phyloP scores from a whole-genome alignment of 1,284 basidiomycete genomes.

The Phylloboletellus chloephorus region DNA sequence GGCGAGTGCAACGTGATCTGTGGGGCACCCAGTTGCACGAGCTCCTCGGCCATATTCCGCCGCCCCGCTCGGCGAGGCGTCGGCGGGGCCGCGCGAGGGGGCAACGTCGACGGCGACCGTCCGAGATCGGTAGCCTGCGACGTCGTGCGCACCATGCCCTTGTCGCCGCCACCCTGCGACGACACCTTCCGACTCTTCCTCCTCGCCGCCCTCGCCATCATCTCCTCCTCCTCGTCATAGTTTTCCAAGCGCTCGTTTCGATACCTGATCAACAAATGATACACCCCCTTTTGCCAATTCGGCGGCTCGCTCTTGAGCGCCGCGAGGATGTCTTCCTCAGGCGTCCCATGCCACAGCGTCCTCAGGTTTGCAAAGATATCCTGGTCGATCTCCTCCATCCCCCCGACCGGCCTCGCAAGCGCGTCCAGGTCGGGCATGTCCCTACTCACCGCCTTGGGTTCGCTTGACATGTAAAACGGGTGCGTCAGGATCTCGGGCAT shows the following conservation, averaged over 20 bases:
- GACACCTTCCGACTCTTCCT: conserved; percentile 31
- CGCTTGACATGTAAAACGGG: conserved; percentile 79
- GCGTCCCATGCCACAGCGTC: conserved; percentile 81
- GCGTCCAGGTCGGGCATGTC: conserved; percentile 63
- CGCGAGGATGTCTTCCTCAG: conserved; percentile 66
- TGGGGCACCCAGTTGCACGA: conserved; percentile 15
- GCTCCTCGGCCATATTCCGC: conserved; percentile 19
- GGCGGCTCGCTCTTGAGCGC: conserved; percentile 60
- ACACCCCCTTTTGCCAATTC: conserved; percentile 92
- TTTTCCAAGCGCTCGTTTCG: conserved; percentile 64
- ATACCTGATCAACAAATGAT: conserved; percentile 80
- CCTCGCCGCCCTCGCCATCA: conserved; percentile 28
- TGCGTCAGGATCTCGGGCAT: conserved; percentile 85
- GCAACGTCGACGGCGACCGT: conserved; percentile 36
- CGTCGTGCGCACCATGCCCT: conserved; percentile 20
- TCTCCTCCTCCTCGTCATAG: conserved; percentile 57
- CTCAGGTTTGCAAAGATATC: conserved; percentile 90
- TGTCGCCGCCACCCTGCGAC: conserved; percentile 7
- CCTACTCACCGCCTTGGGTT: conserved; percentile 45
- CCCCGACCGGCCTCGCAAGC: conserved; percentile 62
- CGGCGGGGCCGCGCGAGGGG: conserved; percentile 53
- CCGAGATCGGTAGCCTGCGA: conserved; percentile 26
- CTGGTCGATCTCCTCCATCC: conserved; percentile 66
- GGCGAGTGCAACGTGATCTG: conserved; percentile 30
- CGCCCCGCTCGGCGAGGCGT: conserved; percentile 46